Percentiles rank a stretch among this genome's conserved stretches.
Evolutionary conservation across 768 basidiomycete species (phyloP).

Genomic region (Lactarius pseudohatsudake): DNA sequence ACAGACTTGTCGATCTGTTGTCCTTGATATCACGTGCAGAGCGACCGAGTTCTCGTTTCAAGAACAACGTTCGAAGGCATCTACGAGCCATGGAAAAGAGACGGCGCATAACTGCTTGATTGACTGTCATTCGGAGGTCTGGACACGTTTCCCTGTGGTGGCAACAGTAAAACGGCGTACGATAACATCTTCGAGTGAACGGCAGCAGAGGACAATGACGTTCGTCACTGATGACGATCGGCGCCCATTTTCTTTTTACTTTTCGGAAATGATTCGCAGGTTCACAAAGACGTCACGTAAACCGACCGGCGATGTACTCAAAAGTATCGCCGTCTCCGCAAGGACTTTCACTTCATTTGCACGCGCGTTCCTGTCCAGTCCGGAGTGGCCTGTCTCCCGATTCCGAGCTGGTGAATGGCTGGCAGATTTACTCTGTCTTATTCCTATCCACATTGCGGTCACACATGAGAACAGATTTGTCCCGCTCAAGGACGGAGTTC

Average conservation of each 20-base stretch:
- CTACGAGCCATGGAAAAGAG: conserved; percentile 22
- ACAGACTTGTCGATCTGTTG: conserved; percentile 42
- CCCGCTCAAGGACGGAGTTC: conserved; percentile 59
- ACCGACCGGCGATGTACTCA: conserved; percentile 48
- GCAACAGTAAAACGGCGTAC: conserved; percentile 13
- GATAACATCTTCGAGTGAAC: conserved; percentile 28
- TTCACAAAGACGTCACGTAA: conserved; percentile 55
- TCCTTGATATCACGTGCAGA: conserved; percentile 53
- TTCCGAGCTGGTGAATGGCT: conserved; percentile 61
- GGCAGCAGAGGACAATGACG: conserved; percentile 39
- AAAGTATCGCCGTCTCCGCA: conserved; percentile 39
- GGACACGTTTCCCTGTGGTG: conserved; percentile 23
- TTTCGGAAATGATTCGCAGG: conserved; percentile 42
- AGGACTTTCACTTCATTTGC: conserved; percentile 35
- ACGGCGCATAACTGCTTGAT: conserved; percentile 42
- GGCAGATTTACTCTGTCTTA: conserved; percentile 57
- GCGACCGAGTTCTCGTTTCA: conserved; percentile 57
- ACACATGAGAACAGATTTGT: conserved; percentile 60
- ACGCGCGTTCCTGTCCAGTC: conserved; percentile 8
- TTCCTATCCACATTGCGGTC: conserved; percentile 63
- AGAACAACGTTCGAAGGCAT: conserved; percentile 38
- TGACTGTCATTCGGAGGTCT: conserved; percentile 16
- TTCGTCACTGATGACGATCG: conserved; percentile 46
- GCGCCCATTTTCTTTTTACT: conserved; percentile 43
- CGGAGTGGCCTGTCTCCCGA: conserved; percentile 36